phyloP scores from a whole-genome alignment of 805 yeast genomes.

The Sungouiella thailandica region DNA sequence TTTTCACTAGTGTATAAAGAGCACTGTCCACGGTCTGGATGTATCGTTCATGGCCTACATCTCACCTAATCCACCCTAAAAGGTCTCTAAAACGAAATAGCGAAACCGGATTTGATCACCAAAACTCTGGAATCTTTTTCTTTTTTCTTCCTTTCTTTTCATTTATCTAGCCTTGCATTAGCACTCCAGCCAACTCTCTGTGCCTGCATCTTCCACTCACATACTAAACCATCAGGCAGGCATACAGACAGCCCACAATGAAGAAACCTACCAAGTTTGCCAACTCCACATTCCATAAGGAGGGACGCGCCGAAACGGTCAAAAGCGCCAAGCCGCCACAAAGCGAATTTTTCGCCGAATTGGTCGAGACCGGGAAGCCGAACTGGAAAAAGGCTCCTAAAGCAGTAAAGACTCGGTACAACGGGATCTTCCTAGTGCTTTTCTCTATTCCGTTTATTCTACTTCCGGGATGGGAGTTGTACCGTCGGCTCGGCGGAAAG shows the following conservation, averaged over 20 bases:
- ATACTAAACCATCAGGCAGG: too few relatives aligned
- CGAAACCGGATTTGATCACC: too few relatives aligned
- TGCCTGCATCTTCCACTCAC: too few relatives aligned
- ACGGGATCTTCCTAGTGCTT: slow-evolving; percentile 34
- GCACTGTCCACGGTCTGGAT: too few relatives aligned
- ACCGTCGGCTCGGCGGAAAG: slow-evolving; percentile 34
- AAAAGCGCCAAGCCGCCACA: slow-evolving; percentile 14
- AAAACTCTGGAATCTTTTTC: too few relatives aligned
- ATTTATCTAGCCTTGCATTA: too few relatives aligned
- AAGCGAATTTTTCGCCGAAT: slow-evolving; percentile 31
- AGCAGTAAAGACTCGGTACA: slow-evolving; percentile 31
- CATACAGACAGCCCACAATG: slow-evolving; percentile 2
- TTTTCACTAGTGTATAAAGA: too few relatives aligned
- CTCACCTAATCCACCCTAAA: too few relatives aligned
- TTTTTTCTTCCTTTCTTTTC: too few relatives aligned
- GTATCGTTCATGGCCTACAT: too few relatives aligned
- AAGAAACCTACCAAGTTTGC: slow-evolving; percentile 16
- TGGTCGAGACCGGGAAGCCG: slow-evolving; percentile 36
- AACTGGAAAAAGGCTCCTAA: slow-evolving; percentile 42
- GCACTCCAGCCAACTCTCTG: too few relatives aligned
- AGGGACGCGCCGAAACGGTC: slow-evolving; percentile 11
- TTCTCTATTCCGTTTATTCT: slow-evolving; percentile 34
- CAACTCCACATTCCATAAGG: slow-evolving; percentile 29
- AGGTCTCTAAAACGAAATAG: too few relatives aligned
- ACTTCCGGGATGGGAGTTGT: slow-evolving; percentile 30